These are phyloP conservation scores for Pyrenophora graminea DNA, from an alignment of 2,329 filamentous ascomycete species.

Conservation along the genomic window DNA sequence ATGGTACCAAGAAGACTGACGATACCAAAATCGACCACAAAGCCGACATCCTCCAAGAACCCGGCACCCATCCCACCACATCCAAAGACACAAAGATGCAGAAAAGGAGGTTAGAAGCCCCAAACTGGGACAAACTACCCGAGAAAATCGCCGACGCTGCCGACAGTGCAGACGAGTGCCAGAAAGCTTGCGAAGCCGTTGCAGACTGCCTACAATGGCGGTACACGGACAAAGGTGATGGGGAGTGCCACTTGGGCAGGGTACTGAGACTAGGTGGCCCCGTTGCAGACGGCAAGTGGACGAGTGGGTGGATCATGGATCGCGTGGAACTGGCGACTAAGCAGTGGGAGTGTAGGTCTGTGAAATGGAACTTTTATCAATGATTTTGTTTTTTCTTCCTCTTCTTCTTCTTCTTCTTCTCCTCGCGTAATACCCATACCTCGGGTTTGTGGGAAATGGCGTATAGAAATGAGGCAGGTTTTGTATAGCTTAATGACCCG, in stretches of 20 bases:
- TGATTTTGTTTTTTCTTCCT: background rate
- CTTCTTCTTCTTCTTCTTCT: too few species aligned
- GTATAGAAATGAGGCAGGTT: too few species aligned
- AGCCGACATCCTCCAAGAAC: conserved; percentile 1
- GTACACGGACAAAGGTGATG: conserved; percentile 28
- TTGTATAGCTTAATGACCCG: too few species aligned
- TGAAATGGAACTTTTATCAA: conserved; percentile 38
- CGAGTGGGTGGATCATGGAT: conserved; percentile 45
- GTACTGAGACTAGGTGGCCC: conserved; percentile 34
- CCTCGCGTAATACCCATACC: too few species aligned
- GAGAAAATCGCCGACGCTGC: conserved; percentile 30
- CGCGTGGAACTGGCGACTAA: conserved; percentile 26
- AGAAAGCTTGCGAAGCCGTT: conserved; percentile 30
- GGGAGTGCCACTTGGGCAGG: conserved; percentile 42
- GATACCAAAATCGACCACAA: conserved; percentile 1
- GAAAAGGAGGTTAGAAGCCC: conserved; percentile 7
- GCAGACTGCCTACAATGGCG: conserved; percentile 47
- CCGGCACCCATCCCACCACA: background rate
- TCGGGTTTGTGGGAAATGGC: too few species aligned
- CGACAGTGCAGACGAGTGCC: conserved; percentile 30
- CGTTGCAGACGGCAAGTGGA: conserved; percentile 30
- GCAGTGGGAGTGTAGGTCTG: conserved; percentile 36
- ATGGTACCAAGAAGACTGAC: background rate
- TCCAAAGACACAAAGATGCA: background rate
- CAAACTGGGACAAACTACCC: conserved; percentile 24